Percentiles rank a stretch among this genome's conserved stretches.
These are phyloP conservation scores for Collybiopsis confluens DNA, from an alignment of 768 basidiomycete genomes.

Conservation along the genomic window DNA sequence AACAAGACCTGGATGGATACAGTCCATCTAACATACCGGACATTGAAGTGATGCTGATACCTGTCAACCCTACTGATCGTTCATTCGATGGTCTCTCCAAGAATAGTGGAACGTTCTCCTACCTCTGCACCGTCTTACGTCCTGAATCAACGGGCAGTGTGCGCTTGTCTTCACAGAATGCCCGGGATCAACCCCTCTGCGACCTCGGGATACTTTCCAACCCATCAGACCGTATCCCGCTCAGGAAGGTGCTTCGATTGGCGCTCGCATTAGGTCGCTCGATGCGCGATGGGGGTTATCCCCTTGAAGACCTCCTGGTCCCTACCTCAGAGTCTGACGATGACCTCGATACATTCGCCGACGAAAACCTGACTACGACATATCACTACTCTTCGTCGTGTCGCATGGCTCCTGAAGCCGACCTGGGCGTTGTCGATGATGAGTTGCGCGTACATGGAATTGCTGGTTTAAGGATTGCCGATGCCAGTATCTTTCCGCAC, in stretches of 20 bases:
- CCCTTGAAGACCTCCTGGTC: conserved; percentile 12
- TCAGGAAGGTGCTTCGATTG: conserved; percentile 23
- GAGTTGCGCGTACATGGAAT: conserved; percentile 39
- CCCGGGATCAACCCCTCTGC: conserved; percentile 22
- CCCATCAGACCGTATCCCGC: conserved; percentile 18
- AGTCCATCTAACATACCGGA: conserved; percentile 29
- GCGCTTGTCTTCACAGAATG: conserved; percentile 22
- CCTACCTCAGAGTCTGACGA: neutral
- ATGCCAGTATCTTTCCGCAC: conserved; percentile 25
- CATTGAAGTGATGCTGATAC: conserved; percentile 32
- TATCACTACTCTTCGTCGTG: conserved; percentile 11
- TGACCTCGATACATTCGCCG: conserved; percentile 3
- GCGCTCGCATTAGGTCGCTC: conserved; percentile 16
- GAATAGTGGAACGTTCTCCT: conserved; percentile 15
- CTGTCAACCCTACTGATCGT: conserved; percentile 12
- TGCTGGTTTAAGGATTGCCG: conserved; percentile 32
- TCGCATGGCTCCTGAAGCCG: conserved; percentile 4
- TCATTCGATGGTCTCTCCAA: conserved; percentile 12
- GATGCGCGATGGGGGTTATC: conserved; percentile 21
- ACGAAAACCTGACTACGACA: neutral
- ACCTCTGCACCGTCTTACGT: conserved; percentile 7
- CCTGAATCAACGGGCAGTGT: conserved; percentile 19
- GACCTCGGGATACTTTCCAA: conserved; percentile 26
- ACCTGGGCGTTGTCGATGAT: conserved; percentile 38
- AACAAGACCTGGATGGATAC: conserved; percentile 14